phyloP scores from a whole-genome alignment of 2,329 filamentous ascomycete genomes.

The Pseudogymnoascus sp. region DNA sequence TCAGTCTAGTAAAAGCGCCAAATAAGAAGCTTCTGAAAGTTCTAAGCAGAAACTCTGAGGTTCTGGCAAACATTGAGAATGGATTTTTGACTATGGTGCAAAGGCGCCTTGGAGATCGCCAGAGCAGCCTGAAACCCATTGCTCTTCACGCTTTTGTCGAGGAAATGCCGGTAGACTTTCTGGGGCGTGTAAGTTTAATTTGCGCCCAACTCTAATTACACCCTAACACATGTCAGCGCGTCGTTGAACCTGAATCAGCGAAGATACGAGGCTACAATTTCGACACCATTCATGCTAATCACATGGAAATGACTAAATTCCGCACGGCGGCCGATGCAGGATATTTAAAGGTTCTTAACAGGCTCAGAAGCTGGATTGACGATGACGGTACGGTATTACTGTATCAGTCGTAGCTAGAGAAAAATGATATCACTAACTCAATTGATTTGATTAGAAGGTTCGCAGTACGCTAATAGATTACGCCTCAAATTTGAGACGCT shows the following conservation, averaged over 20 bases:
- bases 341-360: conserved; percentile 6
- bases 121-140: conserved; percentile 13
- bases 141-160: conserved; percentile 31
- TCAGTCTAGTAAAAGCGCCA: conserved; percentile 27
- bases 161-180: conserved; percentile 23
- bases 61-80: conserved; percentile 21
- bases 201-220: background rate
- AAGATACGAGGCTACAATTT: conserved; percentile 24
- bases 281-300: conserved; percentile 26
- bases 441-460: background rate
- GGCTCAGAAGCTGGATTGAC: conserved; percentile 7
- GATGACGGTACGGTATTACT: background rate
- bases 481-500: background rate
- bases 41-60: conserved; percentile 22
- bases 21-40: conserved; percentile 26
- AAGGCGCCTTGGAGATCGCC: background rate
- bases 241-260: conserved; percentile 27
- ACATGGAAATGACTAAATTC: conserved; percentile 30
- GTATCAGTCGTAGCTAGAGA: background rate
- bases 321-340: conserved; percentile 9
- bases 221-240: background rate
- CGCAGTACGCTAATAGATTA: background rate
- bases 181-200: conserved; percentile 14
- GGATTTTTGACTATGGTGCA: conserved; percentile 24
- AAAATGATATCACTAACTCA: background rate